A percentile compares a stretch with the other conserved stretches of the same genome.
Conservation (phyloP, 2,329 filamentous ascomycete genomes). For the Claviceps capensis region DNA sequence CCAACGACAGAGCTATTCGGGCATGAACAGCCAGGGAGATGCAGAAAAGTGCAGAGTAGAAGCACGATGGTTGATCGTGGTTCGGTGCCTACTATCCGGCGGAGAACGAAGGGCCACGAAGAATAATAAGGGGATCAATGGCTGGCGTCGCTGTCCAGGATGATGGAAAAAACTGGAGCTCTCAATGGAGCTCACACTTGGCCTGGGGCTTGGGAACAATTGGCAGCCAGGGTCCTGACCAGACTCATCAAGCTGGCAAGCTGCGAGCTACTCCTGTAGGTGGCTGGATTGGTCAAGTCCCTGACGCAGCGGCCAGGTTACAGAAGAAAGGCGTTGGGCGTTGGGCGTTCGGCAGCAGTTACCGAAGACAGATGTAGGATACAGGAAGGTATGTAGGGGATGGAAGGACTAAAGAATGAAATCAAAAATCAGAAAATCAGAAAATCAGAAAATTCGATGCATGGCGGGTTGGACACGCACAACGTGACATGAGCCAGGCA, state of each 20-base stretch:
- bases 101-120: neutral
- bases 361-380: neutral
- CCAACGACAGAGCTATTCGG: neutral
- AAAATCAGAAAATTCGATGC: neutral
- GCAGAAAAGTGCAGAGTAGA: neutral
- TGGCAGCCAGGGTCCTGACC: slow-evolving; percentile 1
- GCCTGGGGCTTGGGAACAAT: neutral
- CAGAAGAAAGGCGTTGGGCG: neutral
- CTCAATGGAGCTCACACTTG: neutral
- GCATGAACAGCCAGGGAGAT: neutral
- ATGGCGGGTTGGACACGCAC: neutral
- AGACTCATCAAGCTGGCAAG: neutral
- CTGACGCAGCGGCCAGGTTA: neutral
- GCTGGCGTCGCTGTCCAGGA: slow-evolving; percentile 3
- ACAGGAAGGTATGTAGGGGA: neutral
- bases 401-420: too few species aligned
- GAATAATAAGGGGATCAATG: slow-evolving; percentile 5
- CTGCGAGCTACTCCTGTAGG: neutral
- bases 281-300: neutral
- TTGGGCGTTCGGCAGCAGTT: neutral
- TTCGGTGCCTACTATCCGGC: neutral
- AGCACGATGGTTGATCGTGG: neutral
- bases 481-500: neutral
- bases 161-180: slow-evolving; percentile 8
- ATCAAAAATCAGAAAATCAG: too few species aligned